Evolutionary conservation across 352 stramenopile species (phyloP).

Genomic region (Phytopythium litorale): DNA sequence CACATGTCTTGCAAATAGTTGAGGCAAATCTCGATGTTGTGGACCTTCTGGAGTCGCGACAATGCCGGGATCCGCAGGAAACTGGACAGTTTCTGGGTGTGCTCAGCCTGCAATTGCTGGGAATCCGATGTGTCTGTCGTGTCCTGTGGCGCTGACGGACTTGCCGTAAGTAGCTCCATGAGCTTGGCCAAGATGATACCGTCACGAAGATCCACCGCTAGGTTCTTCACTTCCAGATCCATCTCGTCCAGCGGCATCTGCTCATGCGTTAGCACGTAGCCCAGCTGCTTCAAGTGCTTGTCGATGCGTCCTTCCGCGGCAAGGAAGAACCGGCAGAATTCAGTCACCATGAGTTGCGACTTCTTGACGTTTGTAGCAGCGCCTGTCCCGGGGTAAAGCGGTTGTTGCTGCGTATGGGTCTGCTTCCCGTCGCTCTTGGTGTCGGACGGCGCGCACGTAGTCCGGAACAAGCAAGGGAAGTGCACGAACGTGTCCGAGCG

Average conservation of each 20-base stretch:
- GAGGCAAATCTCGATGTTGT: slow-evolving; percentile 94
- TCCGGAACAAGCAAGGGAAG: slow-evolving; percentile 89
- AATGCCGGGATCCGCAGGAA: slow-evolving; percentile 92
- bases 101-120: background rate
- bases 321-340: slow-evolving; percentile 93
- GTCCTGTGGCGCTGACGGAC: background rate
- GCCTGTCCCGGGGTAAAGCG: slow-evolving; percentile 9
- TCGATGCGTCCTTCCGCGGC: slow-evolving; percentile 93
- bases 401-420: slow-evolving; percentile 1
- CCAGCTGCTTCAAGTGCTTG: slow-evolving; percentile 87
- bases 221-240: slow-evolving; percentile 89
- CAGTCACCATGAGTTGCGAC: slow-evolving; percentile 88
- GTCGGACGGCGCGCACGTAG: slow-evolving; percentile 11
- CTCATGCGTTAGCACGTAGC: slow-evolving; percentile 87
- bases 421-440: slow-evolving; percentile 1
- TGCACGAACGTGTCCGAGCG: slow-evolving; percentile 75
- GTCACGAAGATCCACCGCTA: slow-evolving; percentile 95
- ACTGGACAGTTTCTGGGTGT: slow-evolving; percentile 39
- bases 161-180: slow-evolving; percentile 84
- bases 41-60: slow-evolving; percentile 94
- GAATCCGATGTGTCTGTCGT: background rate
- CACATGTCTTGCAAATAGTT: slow-evolving; percentile 77
- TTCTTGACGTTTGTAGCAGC: slow-evolving; percentile 79
- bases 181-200: slow-evolving; percentile 92
- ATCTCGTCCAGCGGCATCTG: slow-evolving; percentile 95